Base-by-base conservation (phyloP, 116 monocot genomes). In the Thalassia testudinum region DNA sequence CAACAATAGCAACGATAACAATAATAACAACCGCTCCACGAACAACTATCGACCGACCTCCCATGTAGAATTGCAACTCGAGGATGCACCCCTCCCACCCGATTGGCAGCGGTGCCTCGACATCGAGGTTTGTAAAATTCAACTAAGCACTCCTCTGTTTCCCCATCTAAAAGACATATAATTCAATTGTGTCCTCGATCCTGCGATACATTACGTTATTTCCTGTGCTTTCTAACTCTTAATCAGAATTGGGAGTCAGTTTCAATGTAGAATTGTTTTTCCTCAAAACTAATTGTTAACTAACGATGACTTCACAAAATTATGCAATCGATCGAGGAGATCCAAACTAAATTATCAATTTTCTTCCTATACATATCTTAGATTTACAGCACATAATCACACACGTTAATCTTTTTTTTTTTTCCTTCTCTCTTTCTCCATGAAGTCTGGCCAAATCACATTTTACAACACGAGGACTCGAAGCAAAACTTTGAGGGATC, bases 101-200 rank as follows among this genome's bases (percentile, higher is more conserved):
- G 92, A 92, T 42, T 92, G 92, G 92, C 78, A 92, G 37, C 69
- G 87, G 15, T 92, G 87, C 64, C 87, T 92, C 49, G 92, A 92
- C 58, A 92, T 92, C 62, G 70, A 86, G 86, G 92, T 87, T 29
- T 15, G 27, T 1, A 24, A 28, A 23, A 24, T 42, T 18, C 2
- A 20, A 23, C 14, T 25, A 15, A 21, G 3, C 15, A 16, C 7
- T 2, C 4, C 16, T 43, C 43, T n/a, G n/a, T n/a, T n/a, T n/a
- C n/a, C n/a, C n/a, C n/a, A n/a, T n/a, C n/a, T n/a, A n/a, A n/a
- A n/a, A n/a, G n/a, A n/a, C n/a, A n/a, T n/a, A n/a, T n/a, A n/a
- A n/a, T n/a, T n/a, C n/a, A n/a, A n/a, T n/a, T n/a, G n/a, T n/a
- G n/a, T n/a, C n/a, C n/a, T n/a, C n/a, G n/a, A n/a, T n/a, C n/a